These are phyloP conservation scores for Saturnispora serradocipensis DNA, from an alignment of 805 yeast species.

Conservation along the genomic window DNA sequence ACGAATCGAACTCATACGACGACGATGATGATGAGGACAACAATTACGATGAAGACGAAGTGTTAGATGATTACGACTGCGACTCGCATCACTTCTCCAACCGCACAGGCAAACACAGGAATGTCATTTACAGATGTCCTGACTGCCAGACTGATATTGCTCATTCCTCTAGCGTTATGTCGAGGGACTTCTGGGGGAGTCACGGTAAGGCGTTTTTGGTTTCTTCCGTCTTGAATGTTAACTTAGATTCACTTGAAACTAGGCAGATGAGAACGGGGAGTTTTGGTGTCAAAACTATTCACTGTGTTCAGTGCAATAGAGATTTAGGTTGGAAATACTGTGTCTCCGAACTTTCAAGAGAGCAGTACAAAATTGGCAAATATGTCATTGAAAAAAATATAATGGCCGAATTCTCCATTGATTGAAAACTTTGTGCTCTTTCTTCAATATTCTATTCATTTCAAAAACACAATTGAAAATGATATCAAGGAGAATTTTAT, in stretches of 20 bases:
- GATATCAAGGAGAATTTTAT: not conserved
- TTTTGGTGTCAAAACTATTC: constrained; percentile 23
- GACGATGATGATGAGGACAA: constrained; percentile 1
- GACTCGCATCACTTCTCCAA: not conserved
- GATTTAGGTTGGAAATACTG: constrained; percentile 30
- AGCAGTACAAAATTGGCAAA: constrained; percentile 28
- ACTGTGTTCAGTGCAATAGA: constrained; percentile 25
- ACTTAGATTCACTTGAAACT: constrained; percentile 14
- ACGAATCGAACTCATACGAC: not conserved
- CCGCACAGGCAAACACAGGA: not conserved
- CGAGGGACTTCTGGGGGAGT: constrained; percentile 27
- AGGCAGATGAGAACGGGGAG: constrained; percentile 28
- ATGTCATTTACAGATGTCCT: constrained; percentile 21
- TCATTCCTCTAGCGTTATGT: constrained; percentile 21
- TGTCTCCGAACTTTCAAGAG: constrained; percentile 21
- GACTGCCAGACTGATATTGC: constrained; percentile 29
- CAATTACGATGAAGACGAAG: not conserved
- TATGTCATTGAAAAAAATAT: constrained; percentile 26
- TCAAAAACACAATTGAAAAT: not conserved
- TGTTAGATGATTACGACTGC: not conserved
- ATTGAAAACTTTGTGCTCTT: not conserved
- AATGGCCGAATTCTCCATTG: constrained; percentile 4
- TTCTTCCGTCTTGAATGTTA: constrained; percentile 23
- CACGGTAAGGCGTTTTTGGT: constrained; percentile 29
- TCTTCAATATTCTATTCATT: not conserved